Conservation (phyloP, 176 grass and related monocot species). For the Phragmites australis region DNA sequence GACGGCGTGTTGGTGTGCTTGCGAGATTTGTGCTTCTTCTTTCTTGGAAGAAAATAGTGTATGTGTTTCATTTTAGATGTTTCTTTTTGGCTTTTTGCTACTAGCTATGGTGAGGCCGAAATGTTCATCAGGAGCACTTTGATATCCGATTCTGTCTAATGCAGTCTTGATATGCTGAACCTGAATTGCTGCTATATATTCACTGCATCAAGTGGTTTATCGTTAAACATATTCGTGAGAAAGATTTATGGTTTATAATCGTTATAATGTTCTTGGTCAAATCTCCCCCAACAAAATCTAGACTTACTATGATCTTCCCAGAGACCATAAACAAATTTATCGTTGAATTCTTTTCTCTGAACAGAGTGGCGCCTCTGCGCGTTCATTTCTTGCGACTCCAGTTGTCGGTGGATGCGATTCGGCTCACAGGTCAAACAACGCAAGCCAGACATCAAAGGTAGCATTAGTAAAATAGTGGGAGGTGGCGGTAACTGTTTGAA, state of each 20-base stretch:
- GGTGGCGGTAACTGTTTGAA: neutral
- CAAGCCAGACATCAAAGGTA: slow-evolving; percentile 13
- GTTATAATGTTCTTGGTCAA: neutral
- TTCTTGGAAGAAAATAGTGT: slow-evolving; percentile 36
- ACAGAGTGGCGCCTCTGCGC: slow-evolving; percentile 30
- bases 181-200: neutral
- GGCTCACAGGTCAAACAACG: slow-evolving; percentile 21
- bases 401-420: slow-evolving; percentile 54
- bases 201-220: neutral
- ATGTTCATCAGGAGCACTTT: neutral
- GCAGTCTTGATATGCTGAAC: no score
- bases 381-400: slow-evolving; percentile 33
- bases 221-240: neutral
- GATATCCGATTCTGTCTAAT: neutral
- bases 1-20: slow-evolving; percentile 31
- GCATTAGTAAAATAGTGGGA: neutral
- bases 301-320: neutral
- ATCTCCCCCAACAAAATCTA: neutral
- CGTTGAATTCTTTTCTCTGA: slow-evolving; percentile 26
- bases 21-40: slow-evolving; percentile 31
- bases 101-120: neutral
- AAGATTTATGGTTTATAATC: neutral
- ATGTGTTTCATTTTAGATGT: slow-evolving; percentile 11
- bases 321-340: slow-evolving; percentile 3
- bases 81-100: neutral